These are phyloP conservation scores for Circinella umbellata DNA, from an alignment of 371 early-diverging fungal genomes.

Conservation along the genomic window DNA sequence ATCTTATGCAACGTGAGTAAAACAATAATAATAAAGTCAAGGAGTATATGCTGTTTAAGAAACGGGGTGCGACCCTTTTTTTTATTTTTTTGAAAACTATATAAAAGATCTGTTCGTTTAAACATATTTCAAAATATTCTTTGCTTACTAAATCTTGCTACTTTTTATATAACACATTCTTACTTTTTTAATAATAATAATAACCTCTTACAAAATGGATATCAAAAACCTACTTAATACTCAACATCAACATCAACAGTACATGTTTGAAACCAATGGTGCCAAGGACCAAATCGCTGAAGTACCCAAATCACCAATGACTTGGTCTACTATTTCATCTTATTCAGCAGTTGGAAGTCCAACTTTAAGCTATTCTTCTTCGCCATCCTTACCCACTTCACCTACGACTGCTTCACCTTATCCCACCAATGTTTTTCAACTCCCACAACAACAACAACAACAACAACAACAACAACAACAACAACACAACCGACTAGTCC, in stretches of 20 bases:
- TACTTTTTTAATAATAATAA: background rate
- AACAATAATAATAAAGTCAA: background rate
- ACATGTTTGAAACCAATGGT: constrained; percentile 8
- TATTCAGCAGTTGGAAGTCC: constrained; percentile 14
- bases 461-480: constrained; percentile 11
- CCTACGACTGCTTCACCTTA: constrained; percentile 4
- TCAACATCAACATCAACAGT: constrained; percentile 7
- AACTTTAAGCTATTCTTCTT: constrained; percentile 15
- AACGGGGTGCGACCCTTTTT: background rate
- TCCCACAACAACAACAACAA: constrained; percentile 7
- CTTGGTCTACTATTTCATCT: constrained; percentile 19
- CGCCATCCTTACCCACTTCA: constrained; percentile 15
- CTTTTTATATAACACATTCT: constrained; percentile 4
- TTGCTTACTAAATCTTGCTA: background rate
- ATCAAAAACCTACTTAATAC: constrained; percentile 25
- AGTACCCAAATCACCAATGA: constrained; percentile 15
- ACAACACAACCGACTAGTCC: background rate
- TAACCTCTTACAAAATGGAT: constrained; percentile 19
- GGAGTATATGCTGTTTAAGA: background rate
- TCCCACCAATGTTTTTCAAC: constrained; percentile 4
- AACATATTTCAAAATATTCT: background rate
- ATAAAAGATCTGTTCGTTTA: background rate
- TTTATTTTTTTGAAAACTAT: background rate
- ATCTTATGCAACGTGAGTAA: constrained; percentile 8
- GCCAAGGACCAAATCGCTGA: constrained; percentile 9